Base-by-base conservation (phyloP, 2,329 filamentous ascomycete species). In the Dothistroma septosporum region DNA sequence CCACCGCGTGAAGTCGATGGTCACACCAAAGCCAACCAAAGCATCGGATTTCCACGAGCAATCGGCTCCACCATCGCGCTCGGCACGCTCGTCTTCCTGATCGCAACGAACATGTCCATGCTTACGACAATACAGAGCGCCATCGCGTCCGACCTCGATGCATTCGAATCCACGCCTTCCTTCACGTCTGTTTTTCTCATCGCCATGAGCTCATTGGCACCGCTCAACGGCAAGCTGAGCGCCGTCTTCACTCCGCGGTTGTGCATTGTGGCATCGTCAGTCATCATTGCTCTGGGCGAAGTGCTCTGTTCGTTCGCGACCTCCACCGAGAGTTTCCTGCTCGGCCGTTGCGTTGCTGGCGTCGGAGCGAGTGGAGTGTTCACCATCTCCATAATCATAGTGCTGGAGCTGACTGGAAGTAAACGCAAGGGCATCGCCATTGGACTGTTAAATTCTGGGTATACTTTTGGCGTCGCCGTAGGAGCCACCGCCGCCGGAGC, bases 141-240 rank as follows among this genome's bases (percentile, higher is more conserved):
- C 54, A 90, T 95, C 65, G 90, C 90, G 1, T 83, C 82, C 8
- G 90, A 93, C 65, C 79, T 95, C 1, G 81, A 90, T 74, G 85
- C 89, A 1, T 92, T 91, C 69, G 85, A 87, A 59, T 79, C 85
- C 58, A 86, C 86, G 37, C 89, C 85, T 74, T 95, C 90, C 90
- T 91, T 94, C 72, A 91, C 88, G 8, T 90, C 88, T 33, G 81
- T 87, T 2, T 95, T 91, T 72, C 80, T 94, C 81, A 82, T 90
- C 56, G 77, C 79, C 24, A 76, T 80, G 73, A 81, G 80, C 32
- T 83, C 81, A 54, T 75, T 89, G 12, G 84, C 87, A 0, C 90
- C 91, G 0, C 74, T 95, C 1, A 82, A 85, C 44, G 90, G 90
- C 7, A 85, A 90, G 19, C 78, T 95, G 0, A 85, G 87, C 50